Percentiles rank a stretch among this genome's conserved stretches.
phyloP scores from a whole-genome alignment of 1,139 yeast genomes.

The Protomyces arabidopsidicola region DNA sequence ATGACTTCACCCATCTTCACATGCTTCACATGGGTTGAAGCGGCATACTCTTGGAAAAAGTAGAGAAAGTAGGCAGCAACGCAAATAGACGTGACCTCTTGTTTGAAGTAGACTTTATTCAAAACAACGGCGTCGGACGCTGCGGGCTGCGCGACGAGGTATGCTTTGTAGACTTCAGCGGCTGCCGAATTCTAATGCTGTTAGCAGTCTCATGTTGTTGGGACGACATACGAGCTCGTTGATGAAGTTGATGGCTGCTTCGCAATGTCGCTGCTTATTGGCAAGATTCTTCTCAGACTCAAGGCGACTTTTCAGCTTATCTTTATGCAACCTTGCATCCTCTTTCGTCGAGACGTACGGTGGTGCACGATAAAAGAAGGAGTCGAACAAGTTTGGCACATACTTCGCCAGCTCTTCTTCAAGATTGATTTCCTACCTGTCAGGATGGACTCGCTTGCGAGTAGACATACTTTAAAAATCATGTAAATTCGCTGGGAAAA shows the following conservation, averaged over 20 bases:
- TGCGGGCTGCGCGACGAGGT: not conserved
- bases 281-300: no score
- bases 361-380: no score
- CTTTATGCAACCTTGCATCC: no score
- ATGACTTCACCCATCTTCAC: no score
- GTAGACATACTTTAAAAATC: not conserved
- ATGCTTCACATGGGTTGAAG: not conserved
- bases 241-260: no score
- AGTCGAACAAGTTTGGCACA: not conserved
- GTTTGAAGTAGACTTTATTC: not conserved
- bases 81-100: not conserved
- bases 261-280: no score
- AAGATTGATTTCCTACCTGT: not conserved
- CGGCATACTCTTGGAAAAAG: not conserved
- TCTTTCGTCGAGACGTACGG: no score
- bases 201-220: no score
- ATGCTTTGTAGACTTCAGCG: not conserved
- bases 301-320: no score
- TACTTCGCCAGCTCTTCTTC: not conserved
- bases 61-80: not conserved
- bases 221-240: no score
- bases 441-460: no score
- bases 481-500: not conserved
- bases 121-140: not conserved
- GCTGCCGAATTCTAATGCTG: not conserved